These are phyloP conservation scores for Epithele typhae DNA, from an alignment of 768 basidiomycete species.

Conservation along the genomic window DNA sequence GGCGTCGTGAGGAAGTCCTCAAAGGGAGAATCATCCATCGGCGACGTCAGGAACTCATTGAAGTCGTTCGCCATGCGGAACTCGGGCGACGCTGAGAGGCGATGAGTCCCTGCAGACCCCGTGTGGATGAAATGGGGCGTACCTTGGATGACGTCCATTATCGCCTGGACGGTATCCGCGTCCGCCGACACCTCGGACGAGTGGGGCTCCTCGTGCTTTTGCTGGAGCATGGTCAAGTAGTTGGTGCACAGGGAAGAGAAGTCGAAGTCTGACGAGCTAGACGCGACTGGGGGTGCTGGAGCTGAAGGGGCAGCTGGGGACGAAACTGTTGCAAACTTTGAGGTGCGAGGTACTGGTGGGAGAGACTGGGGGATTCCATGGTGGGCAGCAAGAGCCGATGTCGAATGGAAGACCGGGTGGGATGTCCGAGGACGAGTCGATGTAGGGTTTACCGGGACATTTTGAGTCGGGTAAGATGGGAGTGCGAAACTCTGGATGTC, in stretches of 20 bases:
- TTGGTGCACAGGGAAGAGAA: constrained; percentile 47
- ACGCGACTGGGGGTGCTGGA: constrained; percentile 18
- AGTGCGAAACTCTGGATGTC: constrained; percentile 47
- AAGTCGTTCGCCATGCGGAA: constrained; percentile 33
- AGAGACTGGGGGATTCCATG: constrained; percentile 76
- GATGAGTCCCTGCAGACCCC: too few species aligned
- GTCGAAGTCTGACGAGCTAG: constrained; percentile 37
- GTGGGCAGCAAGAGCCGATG: constrained; percentile 67
- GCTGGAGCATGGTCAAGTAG: constrained; percentile 66
- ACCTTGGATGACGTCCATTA: constrained; percentile 39
- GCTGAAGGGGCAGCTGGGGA: constrained; percentile 26
- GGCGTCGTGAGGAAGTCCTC: constrained; percentile 45
- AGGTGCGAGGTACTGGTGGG: constrained; percentile 63
- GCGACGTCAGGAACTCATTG: constrained; percentile 43
- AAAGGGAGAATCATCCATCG: constrained; percentile 42
- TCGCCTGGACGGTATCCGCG: constrained; percentile 31
- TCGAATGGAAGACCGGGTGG: constrained; percentile 53
- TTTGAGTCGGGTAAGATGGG: constrained; percentile 47
- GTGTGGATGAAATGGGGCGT: too few species aligned
- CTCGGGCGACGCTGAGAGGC: constrained; percentile 34
- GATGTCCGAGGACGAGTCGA: constrained; percentile 66
- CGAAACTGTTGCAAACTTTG: constrained; percentile 37
- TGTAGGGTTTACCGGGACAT: constrained; percentile 56
- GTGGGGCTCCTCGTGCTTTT: constrained; percentile 29
- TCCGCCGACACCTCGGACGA: constrained; percentile 17